A percentile compares a stretch with the other conserved stretches of the same genome.
These are phyloP conservation scores for Themeda triandra DNA, from an alignment of 176 grass and related monocot species.

Conservation along the genomic window DNA sequence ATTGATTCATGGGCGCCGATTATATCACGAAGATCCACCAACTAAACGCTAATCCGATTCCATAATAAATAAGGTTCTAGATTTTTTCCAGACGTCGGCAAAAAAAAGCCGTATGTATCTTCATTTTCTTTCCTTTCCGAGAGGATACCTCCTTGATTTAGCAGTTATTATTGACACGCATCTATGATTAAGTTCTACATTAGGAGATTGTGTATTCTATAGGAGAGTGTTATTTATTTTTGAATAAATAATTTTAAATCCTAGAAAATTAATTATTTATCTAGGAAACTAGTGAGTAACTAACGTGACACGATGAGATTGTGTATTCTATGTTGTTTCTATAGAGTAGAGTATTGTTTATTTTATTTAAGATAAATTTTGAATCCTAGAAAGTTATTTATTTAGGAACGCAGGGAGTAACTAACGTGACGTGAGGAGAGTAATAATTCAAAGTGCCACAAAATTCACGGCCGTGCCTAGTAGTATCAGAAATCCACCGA, in stretches of 20 bases:
- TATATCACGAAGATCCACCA: no score
- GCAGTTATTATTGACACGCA: not conserved
- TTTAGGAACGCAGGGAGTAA: no score
- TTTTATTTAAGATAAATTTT: no score
- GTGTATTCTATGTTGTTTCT: no score
- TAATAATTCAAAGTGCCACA: not conserved
- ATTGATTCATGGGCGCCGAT: not conserved
- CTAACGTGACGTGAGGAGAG: not conserved
- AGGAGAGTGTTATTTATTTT: no score
- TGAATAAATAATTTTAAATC: no score
- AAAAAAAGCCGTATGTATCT: not conserved
- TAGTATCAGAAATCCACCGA: not conserved
- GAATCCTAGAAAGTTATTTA: no score
- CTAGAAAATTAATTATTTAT: no score
- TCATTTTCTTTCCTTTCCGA: not conserved
- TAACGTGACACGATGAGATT: not conserved
- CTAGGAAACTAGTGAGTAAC: no score
- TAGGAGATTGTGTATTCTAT: not conserved
- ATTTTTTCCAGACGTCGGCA: rapidly evolving
- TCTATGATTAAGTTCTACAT: not conserved
- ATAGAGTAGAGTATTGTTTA: no score
- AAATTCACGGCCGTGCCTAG: not conserved
- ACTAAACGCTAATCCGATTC: not conserved
- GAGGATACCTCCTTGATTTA: not conserved
- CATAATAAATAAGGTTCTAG: not conserved